Percentiles rank a stretch among this genome's conserved stretches.
phyloP scores from a whole-genome alignment of 75 land plant species.

The Isoetes taiwanensis region DNA sequence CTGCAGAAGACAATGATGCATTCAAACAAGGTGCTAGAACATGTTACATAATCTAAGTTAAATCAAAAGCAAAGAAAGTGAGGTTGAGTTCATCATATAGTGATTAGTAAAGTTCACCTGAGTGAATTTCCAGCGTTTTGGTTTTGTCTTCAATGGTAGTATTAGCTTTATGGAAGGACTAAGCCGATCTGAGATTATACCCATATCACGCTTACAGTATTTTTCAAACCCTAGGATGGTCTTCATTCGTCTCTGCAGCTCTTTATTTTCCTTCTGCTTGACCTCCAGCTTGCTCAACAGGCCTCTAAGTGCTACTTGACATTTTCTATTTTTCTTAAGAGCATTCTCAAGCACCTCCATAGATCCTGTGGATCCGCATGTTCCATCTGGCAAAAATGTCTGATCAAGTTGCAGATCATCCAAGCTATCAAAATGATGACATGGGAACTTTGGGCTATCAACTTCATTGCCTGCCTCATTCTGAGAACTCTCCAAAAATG shows the following conservation, averaged over 20 bases:
- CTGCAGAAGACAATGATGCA: neutral
- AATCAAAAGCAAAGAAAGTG: neutral
- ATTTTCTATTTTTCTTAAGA: slow-evolving; percentile 56
- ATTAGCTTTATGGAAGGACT: slow-evolving; percentile 46
- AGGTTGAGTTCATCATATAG: neutral
- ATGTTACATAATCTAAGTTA: neutral
- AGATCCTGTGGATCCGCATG: neutral
- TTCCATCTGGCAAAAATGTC: neutral
- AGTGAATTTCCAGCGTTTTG: slow-evolving; percentile 10
- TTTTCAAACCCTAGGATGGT: slow-evolving; percentile 49
- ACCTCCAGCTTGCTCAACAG: slow-evolving; percentile 43
- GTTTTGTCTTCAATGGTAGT: too few relatives aligned
- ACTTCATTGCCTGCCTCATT: neutral
- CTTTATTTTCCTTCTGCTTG: slow-evolving; percentile 49
- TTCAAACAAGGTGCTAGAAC: neutral
- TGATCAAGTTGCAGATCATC: neutral
- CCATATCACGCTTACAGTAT: slow-evolving; percentile 26
- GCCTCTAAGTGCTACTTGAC: slow-evolving; percentile 39
- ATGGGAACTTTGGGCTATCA: too few relatives aligned
- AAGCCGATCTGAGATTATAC: slow-evolving; percentile 20
- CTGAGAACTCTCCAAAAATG: neutral
- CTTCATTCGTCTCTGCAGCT: slow-evolving; percentile 40
- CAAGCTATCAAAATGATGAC: neutral
- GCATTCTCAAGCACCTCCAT: slow-evolving; percentile 38
- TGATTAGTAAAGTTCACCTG: slow-evolving; percentile 22